Percentiles rank a stretch among this genome's conserved stretches.
Conservation (phyloP, 768 basidiomycete genomes). For the Lactifluus subvellereus region DNA sequence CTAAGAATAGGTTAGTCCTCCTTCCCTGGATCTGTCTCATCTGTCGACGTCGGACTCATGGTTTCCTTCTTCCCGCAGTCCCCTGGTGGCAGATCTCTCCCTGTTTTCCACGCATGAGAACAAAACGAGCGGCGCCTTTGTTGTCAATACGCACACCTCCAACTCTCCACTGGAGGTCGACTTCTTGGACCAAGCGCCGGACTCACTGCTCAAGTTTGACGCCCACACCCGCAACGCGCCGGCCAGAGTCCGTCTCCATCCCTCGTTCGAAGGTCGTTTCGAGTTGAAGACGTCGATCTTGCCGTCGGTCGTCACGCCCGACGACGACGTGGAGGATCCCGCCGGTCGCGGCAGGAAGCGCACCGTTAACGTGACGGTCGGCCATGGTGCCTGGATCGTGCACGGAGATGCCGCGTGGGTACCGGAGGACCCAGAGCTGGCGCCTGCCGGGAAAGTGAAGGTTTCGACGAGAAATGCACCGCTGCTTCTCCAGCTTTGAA, state of each 20-base stretch:
- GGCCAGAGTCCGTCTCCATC: conserved; percentile 9
- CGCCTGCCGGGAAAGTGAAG: not conserved
- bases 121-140: conserved; percentile 1
- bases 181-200: conserved; percentile 1
- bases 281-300: conserved; percentile 7
- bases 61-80: not conserved
- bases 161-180: conserved; percentile 10
- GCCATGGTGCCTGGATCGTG: not conserved
- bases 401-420: conserved; percentile 5
- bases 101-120: not conserved
- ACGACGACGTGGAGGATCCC: conserved; percentile 8
- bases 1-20: conserved; percentile 14
- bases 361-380: conserved; percentile 3
- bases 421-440: conserved; percentile 5
- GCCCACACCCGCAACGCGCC: conserved; percentile 16
- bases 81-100: not conserved
- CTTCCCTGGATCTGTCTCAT: not conserved
- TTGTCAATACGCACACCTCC: conserved; percentile 2
- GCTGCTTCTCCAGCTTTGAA: not conserved
- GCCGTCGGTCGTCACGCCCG: not conserved
- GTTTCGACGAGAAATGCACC: conserved; percentile 16
- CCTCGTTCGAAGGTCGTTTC: conserved; percentile 15
- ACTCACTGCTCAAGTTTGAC: not conserved
- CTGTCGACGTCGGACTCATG: not conserved
- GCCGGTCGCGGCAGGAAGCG: conserved; percentile 14